Percentiles rank a stretch among this genome's conserved stretches.
Evolutionary conservation across 2,329 filamentous ascomycete genomes (phyloP).

Genomic region (Aspergillus sp.): DNA sequence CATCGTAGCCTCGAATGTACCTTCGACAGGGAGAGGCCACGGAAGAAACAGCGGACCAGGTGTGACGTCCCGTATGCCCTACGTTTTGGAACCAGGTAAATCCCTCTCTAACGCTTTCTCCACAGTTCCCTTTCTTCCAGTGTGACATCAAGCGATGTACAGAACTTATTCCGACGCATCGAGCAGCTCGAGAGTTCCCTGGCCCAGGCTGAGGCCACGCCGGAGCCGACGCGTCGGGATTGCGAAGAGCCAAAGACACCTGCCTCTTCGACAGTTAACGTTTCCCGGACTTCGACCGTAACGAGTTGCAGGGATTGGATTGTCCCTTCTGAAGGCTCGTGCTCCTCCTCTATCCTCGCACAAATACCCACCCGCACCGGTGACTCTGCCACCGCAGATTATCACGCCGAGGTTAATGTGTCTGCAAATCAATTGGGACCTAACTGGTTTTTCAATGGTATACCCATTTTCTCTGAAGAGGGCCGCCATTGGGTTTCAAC

Average conservation of each 20-base stretch:
- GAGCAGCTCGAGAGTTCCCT: conserved; percentile 7
- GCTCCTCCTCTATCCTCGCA: background rate
- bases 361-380: background rate
- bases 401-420: background rate
- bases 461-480: conserved; percentile 9
- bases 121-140: background rate
- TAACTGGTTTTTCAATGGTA: conserved; percentile 13
- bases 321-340: background rate
- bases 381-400: background rate
- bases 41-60: conserved; percentile 7
- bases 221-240: no score
- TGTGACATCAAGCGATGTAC: conserved; percentile 4
- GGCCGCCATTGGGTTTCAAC: conserved; percentile 10
- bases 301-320: background rate
- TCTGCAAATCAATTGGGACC: conserved; percentile 7
- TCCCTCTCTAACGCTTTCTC: background rate
- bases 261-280: background rate
- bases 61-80: conserved; percentile 1
- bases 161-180: conserved; percentile 6
- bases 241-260: no score
- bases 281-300: background rate
- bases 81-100: background rate
- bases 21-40: conserved; percentile 8
- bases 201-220: background rate
- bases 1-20: conserved; percentile 10